A percentile compares a stretch with the other conserved stretches of the same genome.
Evolutionary conservation across 805 yeast species (phyloP).

Genomic region (Ogataea haglerorum): DNA sequence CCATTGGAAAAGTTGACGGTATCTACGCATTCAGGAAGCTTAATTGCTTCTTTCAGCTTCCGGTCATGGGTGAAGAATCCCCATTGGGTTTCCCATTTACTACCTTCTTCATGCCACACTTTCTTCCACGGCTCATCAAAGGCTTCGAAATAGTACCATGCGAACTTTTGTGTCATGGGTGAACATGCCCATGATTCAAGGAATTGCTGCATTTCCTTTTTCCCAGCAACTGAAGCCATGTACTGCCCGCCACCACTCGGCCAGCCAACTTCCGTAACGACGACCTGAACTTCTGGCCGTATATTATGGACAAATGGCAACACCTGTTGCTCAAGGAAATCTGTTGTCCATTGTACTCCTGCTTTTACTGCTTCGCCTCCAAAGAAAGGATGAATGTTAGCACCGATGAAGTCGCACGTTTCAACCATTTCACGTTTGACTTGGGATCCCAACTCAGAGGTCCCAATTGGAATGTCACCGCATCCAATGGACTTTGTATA

Average conservation of each 20-base stretch:
- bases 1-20: neutral
- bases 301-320: constrained; percentile 34
- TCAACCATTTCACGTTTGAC: constrained; percentile 38
- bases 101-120: constrained; percentile 44
- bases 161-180: constrained; percentile 34
- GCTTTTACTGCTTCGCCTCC: constrained; percentile 48
- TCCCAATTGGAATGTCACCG: constrained; percentile 53
- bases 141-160: constrained; percentile 65
- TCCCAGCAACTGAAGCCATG: constrained; percentile 45
- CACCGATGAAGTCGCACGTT: constrained; percentile 55
- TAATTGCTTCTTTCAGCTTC: constrained; percentile 40
- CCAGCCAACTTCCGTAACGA: constrained; percentile 70
- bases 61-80: constrained; percentile 56
- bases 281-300: constrained; percentile 29
- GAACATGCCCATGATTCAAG: constrained; percentile 51
- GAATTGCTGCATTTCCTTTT: constrained; percentile 42
- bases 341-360: constrained; percentile 53
- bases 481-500: constrained; percentile 34
- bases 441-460: constrained; percentile 55
- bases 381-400: constrained; percentile 67
- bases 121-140: constrained; percentile 73
- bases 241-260: constrained; percentile 59
- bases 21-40: constrained; percentile 37
- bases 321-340: constrained; percentile 43
- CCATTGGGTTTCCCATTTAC: constrained; percentile 70